Percentiles rank a stretch among this genome's conserved stretches.
Evolutionary conservation across 768 basidiomycete species (phyloP).

Genomic region (Hypholoma sublateritium): DNA sequence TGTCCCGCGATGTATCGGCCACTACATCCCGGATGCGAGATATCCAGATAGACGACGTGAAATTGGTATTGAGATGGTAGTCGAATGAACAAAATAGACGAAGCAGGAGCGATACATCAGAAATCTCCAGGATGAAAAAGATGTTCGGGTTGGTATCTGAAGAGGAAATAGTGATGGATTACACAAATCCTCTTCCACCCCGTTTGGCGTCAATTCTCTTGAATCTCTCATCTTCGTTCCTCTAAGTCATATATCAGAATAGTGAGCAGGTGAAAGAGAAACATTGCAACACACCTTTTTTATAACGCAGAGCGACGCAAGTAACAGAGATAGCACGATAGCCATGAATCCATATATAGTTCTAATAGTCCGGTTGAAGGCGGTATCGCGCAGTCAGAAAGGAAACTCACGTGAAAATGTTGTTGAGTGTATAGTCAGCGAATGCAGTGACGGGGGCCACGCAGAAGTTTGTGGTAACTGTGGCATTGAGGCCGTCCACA

Average conservation of each 20-base stretch:
- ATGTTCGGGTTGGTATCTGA: constrained; percentile 8
- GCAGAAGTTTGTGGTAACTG: constrained; percentile 57
- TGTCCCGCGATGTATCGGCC: neutral
- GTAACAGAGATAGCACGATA: constrained; percentile 69
- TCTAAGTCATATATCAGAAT: constrained; percentile 38
- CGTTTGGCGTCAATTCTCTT: constrained; percentile 88
- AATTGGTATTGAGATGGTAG: neutral
- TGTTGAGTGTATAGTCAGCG: constrained; percentile 74
- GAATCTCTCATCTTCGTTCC: constrained; percentile 81
- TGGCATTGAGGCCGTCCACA: constrained; percentile 37
- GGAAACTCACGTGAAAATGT: constrained; percentile 75
- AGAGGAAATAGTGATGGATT: constrained; percentile 6
- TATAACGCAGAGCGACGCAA: constrained; percentile 85
- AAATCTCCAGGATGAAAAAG: constrained; percentile 15
- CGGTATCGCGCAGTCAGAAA: too few species aligned
- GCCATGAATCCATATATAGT: constrained; percentile 83
- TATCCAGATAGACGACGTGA: neutral
- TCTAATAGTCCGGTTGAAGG: neutral
- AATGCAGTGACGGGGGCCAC: constrained; percentile 65
- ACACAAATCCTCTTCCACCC: constrained; percentile 86
- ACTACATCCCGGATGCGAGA: too few species aligned
- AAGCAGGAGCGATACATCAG: constrained; percentile 13
- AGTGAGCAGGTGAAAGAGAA: neutral
- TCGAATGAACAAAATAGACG: constrained; percentile 4
- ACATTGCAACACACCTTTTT: constrained; percentile 53